Evolutionary conservation across 768 basidiomycete species (phyloP).

Genomic region (Lactarius psammicola): DNA sequence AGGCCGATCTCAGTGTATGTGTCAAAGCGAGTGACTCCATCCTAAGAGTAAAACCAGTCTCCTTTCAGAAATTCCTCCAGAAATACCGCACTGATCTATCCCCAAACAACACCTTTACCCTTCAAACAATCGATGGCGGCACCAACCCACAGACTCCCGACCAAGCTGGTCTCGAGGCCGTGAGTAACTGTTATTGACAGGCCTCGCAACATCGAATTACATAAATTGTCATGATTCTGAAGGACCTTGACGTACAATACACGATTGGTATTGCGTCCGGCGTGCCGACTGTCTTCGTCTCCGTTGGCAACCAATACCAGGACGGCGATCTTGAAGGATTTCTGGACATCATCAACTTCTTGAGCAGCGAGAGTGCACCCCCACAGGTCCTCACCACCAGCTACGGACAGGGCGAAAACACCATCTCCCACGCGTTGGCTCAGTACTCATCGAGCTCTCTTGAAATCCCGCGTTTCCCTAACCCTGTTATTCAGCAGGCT

Average conservation of each 20-base stretch:
- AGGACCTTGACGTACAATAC: conserved; percentile 32
- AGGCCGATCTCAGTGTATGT: conserved; percentile 24
- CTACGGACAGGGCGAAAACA: conserved; percentile 23
- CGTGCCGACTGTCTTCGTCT: conserved; percentile 34
- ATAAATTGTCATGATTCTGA: neutral
- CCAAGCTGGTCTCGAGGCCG: conserved; percentile 30
- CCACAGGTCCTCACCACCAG: conserved; percentile 27
- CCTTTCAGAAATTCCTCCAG: conserved; percentile 20
- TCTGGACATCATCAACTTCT: conserved; percentile 26
- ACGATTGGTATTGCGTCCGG: conserved; percentile 28
- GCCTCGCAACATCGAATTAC: neutral
- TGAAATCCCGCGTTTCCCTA: neutral
- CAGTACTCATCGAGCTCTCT: conserved; percentile 8
- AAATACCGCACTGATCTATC: conserved; percentile 23
- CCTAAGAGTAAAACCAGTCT: neutral
- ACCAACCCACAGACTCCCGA: conserved; percentile 20
- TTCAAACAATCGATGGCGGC: conserved; percentile 31
- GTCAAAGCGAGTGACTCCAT: neutral
- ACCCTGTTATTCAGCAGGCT: conserved; percentile 13
- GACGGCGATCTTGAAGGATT: conserved; percentile 30
- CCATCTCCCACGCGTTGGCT: conserved; percentile 9
- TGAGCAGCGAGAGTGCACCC: conserved; percentile 17
- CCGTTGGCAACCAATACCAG: conserved; percentile 30
- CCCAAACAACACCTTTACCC: conserved; percentile 21
- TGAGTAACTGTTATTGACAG: conserved; percentile 6